phyloP scores from a whole-genome alignment of 768 basidiomycete genomes.

The Boletellus ananiceps region DNA sequence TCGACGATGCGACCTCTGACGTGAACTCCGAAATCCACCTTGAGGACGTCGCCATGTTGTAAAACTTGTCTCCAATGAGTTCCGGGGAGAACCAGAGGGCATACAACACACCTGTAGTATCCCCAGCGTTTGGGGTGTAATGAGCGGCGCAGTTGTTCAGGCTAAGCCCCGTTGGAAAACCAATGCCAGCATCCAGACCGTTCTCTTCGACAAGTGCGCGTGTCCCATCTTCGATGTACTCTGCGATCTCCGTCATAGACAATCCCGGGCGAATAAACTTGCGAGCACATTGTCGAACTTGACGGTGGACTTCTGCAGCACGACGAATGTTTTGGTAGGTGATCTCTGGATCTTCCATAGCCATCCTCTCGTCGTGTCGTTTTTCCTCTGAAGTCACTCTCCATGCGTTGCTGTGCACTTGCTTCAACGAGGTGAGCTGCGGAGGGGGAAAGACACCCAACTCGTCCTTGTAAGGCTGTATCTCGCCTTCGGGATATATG shows the following conservation, averaged over 20 bases:
- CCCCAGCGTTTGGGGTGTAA: conserved; percentile 92
- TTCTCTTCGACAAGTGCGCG: conserved; percentile 89
- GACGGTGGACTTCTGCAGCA: conserved; percentile 94
- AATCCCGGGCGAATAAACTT: conserved; percentile 87
- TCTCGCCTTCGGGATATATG: conserved; percentile 88
- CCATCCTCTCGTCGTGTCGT: conserved; percentile 72
- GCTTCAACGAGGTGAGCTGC: neutral
- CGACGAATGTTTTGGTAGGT: conserved; percentile 89
- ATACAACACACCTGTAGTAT: conserved; percentile 61
- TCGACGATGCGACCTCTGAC: conserved; percentile 94
- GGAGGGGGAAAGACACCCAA: conserved; percentile 38
- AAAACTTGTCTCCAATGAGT: conserved; percentile 52
- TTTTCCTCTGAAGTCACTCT: conserved; percentile 90
- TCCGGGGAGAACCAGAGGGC: neutral
- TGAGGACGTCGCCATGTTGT: conserved; percentile 80
- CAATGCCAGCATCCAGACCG: conserved; percentile 80
- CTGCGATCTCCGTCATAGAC: conserved; percentile 90
- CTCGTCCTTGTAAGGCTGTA: conserved; percentile 90
- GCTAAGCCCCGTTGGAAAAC: conserved; percentile 94
- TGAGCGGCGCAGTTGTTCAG: conserved; percentile 95
- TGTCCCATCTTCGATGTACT: conserved; percentile 89
- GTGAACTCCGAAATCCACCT: conserved; percentile 97
- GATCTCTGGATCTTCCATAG: conserved; percentile 72
- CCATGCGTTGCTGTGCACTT: conserved; percentile 66
- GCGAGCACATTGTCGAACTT: conserved; percentile 79